phyloP scores from a whole-genome alignment of 495 filamentous ascomycete genomes.

The Tuber aestivum region DNA sequence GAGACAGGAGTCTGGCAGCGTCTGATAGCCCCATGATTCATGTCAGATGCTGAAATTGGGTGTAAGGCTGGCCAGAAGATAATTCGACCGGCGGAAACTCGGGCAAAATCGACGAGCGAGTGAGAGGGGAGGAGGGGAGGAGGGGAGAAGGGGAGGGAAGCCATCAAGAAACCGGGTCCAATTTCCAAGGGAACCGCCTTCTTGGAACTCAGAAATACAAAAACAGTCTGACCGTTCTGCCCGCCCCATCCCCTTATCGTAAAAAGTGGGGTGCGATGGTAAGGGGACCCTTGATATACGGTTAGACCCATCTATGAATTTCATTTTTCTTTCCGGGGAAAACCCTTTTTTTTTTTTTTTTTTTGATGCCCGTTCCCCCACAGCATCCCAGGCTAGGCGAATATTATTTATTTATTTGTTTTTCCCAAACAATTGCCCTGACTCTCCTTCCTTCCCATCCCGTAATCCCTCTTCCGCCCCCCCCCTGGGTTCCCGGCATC shows the following conservation, averaged over 20 bases:
- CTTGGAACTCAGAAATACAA: constrained; percentile 36
- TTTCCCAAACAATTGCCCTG: not conserved
- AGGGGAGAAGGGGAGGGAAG: not conserved
- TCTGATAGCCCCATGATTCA: not conserved
- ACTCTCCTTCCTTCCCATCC: not conserved
- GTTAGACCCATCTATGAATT: not conserved
- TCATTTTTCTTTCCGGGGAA: not conserved
- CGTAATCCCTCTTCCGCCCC: not conserved
- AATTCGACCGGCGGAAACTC: not conserved
- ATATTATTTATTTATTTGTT: not conserved
- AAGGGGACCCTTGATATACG: constrained; percentile 19
- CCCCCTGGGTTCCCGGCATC: not conserved
- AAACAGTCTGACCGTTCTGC: constrained; percentile 25
- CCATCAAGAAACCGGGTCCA: constrained; percentile 34
- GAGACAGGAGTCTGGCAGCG: not conserved
- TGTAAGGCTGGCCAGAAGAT: not conserved
- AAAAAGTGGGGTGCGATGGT: constrained; percentile 33
- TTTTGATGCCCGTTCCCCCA: not conserved
- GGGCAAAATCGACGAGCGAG: not conserved
- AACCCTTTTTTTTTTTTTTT: not conserved
- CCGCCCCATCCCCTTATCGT: constrained; percentile 32
- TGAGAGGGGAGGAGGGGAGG: too few species aligned
- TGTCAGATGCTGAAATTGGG: not conserved
- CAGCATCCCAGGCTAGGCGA: not conserved
- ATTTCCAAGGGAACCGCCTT: constrained; percentile 35